Percentiles rank a stretch among this genome's conserved stretches.
Evolutionary conservation across 2,329 filamentous ascomycete genomes (phyloP).

Genomic region (Colletotrichum tropicicola): DNA sequence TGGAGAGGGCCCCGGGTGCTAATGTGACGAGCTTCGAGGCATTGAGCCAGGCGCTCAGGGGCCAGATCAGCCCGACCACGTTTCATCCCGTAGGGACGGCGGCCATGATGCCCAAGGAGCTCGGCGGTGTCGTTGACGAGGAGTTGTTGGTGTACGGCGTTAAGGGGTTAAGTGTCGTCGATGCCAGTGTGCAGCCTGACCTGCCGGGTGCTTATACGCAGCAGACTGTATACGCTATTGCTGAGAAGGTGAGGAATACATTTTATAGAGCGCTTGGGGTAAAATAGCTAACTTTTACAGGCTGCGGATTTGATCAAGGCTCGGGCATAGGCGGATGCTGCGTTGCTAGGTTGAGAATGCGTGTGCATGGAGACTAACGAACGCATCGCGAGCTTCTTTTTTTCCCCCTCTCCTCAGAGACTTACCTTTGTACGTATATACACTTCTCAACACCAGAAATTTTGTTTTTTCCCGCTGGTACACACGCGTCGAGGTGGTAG

Average conservation of each 20-base stretch:
- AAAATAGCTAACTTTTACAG: background rate
- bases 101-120: constrained; percentile 29
- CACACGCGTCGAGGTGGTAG: too few relatives aligned
- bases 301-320: constrained; percentile 5
- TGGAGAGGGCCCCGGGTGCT: constrained; percentile 36
- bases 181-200: constrained; percentile 31
- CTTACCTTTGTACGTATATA: too few relatives aligned
- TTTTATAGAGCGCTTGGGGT: accelerated
- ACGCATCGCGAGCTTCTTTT: too few relatives aligned
- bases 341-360: too few relatives aligned
- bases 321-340: background rate
- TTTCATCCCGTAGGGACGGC: constrained; percentile 28
- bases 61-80: constrained; percentile 22
- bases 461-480: too few relatives aligned
- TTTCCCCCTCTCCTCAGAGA: too few relatives aligned
- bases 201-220: constrained; percentile 32
- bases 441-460: too few relatives aligned
- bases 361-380: too few relatives aligned
- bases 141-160: constrained; percentile 30
- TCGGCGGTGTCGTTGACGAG: constrained; percentile 32
- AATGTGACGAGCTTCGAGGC: constrained; percentile 24
- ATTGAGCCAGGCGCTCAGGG: constrained; percentile 22
- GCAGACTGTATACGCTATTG: constrained; percentile 30
- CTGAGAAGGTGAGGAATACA: constrained; percentile 20
- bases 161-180: constrained; percentile 20